Evolutionary conservation across 768 basidiomycete species (phyloP).

Genomic region (Boletus subcaerulescens): DNA sequence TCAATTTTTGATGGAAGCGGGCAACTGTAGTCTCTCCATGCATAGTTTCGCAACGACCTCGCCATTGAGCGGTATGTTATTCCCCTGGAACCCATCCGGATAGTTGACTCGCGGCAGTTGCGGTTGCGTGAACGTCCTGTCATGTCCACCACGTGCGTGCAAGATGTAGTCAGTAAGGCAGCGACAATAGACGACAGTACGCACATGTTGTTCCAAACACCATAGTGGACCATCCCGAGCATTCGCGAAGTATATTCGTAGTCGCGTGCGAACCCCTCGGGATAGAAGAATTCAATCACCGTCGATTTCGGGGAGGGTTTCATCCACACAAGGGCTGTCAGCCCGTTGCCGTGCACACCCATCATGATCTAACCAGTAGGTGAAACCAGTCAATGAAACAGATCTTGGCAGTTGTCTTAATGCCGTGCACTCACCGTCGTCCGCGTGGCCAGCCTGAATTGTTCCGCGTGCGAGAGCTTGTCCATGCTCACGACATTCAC

Average conservation of each 20-base stretch:
- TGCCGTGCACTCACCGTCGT: constrained; percentile 65
- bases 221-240: constrained; percentile 79
- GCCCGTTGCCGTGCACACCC: constrained; percentile 91
- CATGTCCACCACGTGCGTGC: background rate
- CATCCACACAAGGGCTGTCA: constrained; percentile 92
- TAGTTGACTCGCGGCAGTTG: constrained; percentile 65
- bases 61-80: constrained; percentile 80
- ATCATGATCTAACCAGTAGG: constrained; percentile 74
- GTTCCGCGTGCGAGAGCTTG: constrained; percentile 73
- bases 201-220: constrained; percentile 77
- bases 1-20: background rate
- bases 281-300: constrained; percentile 91
- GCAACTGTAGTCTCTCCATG: constrained; percentile 44
- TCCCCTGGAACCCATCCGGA: constrained; percentile 88
- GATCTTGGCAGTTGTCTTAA: background rate
- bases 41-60: constrained; percentile 60
- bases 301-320: constrained; percentile 76
- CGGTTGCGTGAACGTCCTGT: constrained; percentile 44
- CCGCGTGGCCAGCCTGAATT: constrained; percentile 74
- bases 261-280: constrained; percentile 80
- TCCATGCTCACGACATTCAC: constrained; percentile 87
- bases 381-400: background rate
- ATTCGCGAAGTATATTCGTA: constrained; percentile 82
- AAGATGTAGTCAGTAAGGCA: background rate
- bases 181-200: constrained; percentile 12